Conservation (phyloP, 306 rosid species). For the Castanospermum australe region DNA sequence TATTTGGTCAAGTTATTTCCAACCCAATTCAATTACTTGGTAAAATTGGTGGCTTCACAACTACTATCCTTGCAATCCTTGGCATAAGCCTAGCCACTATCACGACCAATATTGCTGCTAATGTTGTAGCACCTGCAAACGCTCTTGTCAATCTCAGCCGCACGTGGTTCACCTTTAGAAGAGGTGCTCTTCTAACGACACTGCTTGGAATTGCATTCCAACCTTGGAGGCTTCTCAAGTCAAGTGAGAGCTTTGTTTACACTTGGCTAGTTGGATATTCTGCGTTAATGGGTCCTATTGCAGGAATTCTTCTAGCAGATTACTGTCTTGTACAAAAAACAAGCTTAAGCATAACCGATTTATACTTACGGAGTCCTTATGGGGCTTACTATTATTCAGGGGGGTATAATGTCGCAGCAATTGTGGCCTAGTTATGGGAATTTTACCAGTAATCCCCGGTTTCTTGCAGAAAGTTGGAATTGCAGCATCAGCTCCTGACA, state of each 20-base stretch:
- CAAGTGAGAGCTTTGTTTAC: conserved; percentile 90
- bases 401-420: conserved; percentile 77
- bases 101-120: conserved; percentile 91
- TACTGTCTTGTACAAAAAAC: conserved; percentile 58
- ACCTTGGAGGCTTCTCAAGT: conserved; percentile 87
- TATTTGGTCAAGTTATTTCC: conserved; percentile 74
- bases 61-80: conserved; percentile 59
- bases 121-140: conserved; percentile 92
- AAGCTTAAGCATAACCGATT: conserved; percentile 46
- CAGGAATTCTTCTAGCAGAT: conserved; percentile 69
- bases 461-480: conserved; percentile 74
- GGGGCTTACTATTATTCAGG: conserved; percentile 63
- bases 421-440: conserved; percentile 66
- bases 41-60: conserved; percentile 72
- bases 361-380: conserved; percentile 59
- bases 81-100: conserved; percentile 81
- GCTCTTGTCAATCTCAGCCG: conserved; percentile 85
- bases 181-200: conserved; percentile 74
- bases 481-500: conserved; percentile 36
- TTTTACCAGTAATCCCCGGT: conserved; percentile 82
- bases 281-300: conserved; percentile 86
- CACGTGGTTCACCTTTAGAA: conserved; percentile 60
- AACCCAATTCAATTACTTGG: conserved; percentile 77
- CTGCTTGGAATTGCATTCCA: conserved; percentile 82
- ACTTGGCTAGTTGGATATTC: conserved; percentile 94